Evolutionary conservation across 2,329 filamentous ascomycete species (phyloP).

Genomic region (Botrytis hyacinthi): DNA sequence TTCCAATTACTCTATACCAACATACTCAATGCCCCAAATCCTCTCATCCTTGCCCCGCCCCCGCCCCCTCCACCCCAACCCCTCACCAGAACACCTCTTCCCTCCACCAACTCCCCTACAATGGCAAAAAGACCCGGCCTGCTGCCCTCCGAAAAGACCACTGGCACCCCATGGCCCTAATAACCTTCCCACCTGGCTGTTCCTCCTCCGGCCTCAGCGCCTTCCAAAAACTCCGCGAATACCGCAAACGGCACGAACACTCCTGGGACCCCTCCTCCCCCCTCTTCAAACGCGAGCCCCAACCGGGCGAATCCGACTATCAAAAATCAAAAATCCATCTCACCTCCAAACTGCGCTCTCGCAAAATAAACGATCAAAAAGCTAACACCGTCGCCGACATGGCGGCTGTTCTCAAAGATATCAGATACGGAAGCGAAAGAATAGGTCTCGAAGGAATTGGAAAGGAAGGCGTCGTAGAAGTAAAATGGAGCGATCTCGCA

Average conservation of each 20-base stretch:
- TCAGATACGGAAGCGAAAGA: conserved; percentile 13
- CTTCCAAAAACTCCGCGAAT: conserved; percentile 64
- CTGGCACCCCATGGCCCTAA: conserved; percentile 60
- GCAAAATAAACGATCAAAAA: conserved; percentile 57
- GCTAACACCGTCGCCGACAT: conserved; percentile 63
- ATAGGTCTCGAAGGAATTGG: conserved; percentile 20
- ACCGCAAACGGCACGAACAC: conserved; percentile 61
- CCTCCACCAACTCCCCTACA: conserved; percentile 60
- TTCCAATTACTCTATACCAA: background rate
- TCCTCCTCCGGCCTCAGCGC: conserved; percentile 56
- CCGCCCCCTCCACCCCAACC: background rate
- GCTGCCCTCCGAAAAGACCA: conserved; percentile 64
- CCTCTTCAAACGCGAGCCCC: background rate
- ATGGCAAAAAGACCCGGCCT: conserved; percentile 65
- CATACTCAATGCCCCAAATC: background rate
- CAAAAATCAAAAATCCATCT: conserved; percentile 14
- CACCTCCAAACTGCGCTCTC: conserved; percentile 46
- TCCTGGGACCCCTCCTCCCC: conserved; percentile 47
- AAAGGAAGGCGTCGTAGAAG: conserved; percentile 26
- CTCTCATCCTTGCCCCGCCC: background rate
- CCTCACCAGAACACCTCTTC: conserved; percentile 44
- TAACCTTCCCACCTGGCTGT: conserved; percentile 54
- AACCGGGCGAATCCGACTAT: background rate
- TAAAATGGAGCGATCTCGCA: conserved; percentile 40
- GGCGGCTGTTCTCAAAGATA: conserved; percentile 43